Percentiles rank a stretch among this genome's conserved stretches.
Conservation (phyloP, 352 stramenopile genomes). For the Detonula confervacea region DNA sequence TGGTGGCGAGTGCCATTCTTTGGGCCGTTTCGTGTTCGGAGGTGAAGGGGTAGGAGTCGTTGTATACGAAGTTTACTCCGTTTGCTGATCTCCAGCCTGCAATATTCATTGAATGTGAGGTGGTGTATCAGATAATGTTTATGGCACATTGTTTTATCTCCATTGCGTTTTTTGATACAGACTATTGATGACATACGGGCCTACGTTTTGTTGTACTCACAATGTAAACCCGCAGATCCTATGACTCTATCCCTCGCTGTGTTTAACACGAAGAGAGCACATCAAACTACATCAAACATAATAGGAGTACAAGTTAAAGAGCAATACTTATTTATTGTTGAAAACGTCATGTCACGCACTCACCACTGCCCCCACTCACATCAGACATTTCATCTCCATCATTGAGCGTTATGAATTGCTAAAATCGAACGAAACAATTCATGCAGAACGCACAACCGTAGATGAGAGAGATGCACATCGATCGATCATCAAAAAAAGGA, state of each 20-base stretch:
- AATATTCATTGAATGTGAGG: neutral
- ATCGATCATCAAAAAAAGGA: neutral
- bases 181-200: neutral
- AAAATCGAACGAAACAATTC: neutral
- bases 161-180: neutral
- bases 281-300: too few relatives aligned
- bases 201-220: neutral
- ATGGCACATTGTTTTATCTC: too few relatives aligned
- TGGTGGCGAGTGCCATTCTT: constrained; percentile 23
- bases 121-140: neutral
- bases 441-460: too few relatives aligned
- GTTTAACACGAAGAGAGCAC: too few relatives aligned
- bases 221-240: constrained; percentile 10
- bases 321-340: too few relatives aligned
- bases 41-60: neutral
- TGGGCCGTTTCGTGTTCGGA: neutral
- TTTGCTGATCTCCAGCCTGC: constrained; percentile 9
- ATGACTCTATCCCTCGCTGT: neutral
- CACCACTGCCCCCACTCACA: neutral
- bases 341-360: too few relatives aligned
- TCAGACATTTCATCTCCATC: constrained; percentile 1
- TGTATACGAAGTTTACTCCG: constrained; percentile 23
- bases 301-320: too few relatives aligned
- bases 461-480: too few relatives aligned
- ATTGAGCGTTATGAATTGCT: constrained; percentile 19